phyloP scores from a whole-genome alignment of 495 filamentous ascomycete species.

The Annulohypoxylon moriforme region DNA sequence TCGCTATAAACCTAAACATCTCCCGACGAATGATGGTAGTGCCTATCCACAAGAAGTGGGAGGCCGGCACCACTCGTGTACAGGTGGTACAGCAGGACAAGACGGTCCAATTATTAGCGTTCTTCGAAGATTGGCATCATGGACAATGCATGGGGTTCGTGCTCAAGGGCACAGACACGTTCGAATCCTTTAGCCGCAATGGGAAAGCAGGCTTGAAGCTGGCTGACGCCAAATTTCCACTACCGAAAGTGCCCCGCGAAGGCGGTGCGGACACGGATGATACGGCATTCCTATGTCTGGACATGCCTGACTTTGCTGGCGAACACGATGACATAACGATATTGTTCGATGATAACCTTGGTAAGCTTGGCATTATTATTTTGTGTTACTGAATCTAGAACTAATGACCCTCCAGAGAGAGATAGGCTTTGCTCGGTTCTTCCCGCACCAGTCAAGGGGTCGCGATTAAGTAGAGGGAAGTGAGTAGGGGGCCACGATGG shows the following conservation, averaged over 20 bases:
- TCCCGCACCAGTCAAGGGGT: slow-evolving; percentile 61
- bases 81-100: slow-evolving; percentile 82
- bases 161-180: slow-evolving; percentile 81
- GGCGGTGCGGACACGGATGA: slow-evolving; percentile 54
- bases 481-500: slow-evolving; percentile 38
- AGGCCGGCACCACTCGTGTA: slow-evolving; percentile 76
- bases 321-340: slow-evolving; percentile 93
- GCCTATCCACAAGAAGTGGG: slow-evolving; percentile 93
- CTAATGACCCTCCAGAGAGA: slow-evolving; percentile 54
- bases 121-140: slow-evolving; percentile 84
- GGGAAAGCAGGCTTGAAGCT: slow-evolving; percentile 77
- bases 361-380: slow-evolving; percentile 62
- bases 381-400: not conserved
- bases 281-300: slow-evolving; percentile 79
- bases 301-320: slow-evolving; percentile 85
- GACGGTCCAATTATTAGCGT: slow-evolving; percentile 78
- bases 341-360: slow-evolving; percentile 78
- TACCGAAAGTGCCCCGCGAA: slow-evolving; percentile 72
- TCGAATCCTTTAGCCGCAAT: slow-evolving; percentile 74
- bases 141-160: slow-evolving; percentile 88
- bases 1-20: slow-evolving; percentile 79
- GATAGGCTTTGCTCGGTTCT: slow-evolving; percentile 57
- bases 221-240: slow-evolving; percentile 88
- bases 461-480: slow-evolving; percentile 49
- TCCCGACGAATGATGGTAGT: slow-evolving; percentile 87